Percentiles rank a stretch among this genome's conserved stretches.
phyloP scores from a whole-genome alignment of 2,329 filamentous ascomycete genomes.

The Phaeosphaeriaceae sp. region DNA sequence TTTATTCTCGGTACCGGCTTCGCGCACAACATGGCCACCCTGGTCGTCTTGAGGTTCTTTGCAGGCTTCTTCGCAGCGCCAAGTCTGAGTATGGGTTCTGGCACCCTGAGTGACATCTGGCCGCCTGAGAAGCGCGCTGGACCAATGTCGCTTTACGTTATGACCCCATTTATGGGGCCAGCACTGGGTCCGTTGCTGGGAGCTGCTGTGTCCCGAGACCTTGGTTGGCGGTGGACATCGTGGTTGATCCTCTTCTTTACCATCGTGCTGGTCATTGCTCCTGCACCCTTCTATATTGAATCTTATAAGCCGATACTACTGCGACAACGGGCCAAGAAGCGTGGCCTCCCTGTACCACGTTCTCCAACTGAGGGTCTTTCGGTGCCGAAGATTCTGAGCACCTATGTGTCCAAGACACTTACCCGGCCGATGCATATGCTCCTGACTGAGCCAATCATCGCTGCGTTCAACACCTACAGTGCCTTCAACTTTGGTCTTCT shows the following conservation, averaged over 20 bases:
- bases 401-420: slow-evolving; percentile 2
- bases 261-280: slow-evolving; percentile 12
- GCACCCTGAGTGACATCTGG: slow-evolving; percentile 49
- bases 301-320: slow-evolving; percentile 4
- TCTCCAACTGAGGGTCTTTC: slow-evolving; percentile 29
- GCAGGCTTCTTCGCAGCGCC: slow-evolving; percentile 42
- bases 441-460: slow-evolving; percentile 35
- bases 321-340: not conserved
- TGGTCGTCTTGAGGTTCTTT: slow-evolving; percentile 71
- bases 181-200: slow-evolving; percentile 49
- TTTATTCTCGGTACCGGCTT: slow-evolving; percentile 53
- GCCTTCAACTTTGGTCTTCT: slow-evolving; percentile 36
- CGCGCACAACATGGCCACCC: slow-evolving; percentile 70
- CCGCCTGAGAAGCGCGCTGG: slow-evolving; percentile 37
- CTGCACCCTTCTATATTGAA: not conserved
- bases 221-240: slow-evolving; percentile 50
- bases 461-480: slow-evolving; percentile 22
- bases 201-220: slow-evolving; percentile 46
- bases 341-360: not conserved
- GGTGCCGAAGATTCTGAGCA: slow-evolving; percentile 48
- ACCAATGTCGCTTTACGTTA: slow-evolving; percentile 40
- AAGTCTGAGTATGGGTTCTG: slow-evolving; percentile 49
- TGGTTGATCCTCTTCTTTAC: slow-evolving; percentile 51
- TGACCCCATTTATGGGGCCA: slow-evolving; percentile 48
- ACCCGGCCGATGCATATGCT: slow-evolving; percentile 57